Base-by-base conservation (phyloP, 2,329 filamentous ascomycete species). In the Zymoseptoria pseudotritici region DNA sequence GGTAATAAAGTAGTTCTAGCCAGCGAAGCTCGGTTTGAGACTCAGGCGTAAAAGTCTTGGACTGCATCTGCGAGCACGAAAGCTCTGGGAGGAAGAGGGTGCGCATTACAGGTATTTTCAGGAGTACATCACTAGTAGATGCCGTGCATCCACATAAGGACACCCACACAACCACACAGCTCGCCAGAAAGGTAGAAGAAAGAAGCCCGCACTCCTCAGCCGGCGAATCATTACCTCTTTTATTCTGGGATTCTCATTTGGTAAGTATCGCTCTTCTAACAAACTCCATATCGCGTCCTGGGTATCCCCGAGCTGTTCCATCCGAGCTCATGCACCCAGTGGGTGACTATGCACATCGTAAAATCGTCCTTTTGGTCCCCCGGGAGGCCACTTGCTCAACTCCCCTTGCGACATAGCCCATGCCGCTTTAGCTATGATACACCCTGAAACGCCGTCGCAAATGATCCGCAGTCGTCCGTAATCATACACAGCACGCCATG, bases 371-470 rank as follows among this genome's bases (percentile, higher is more conserved):
- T 46, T 46, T 29, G 50, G 60, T 62, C 61, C 56, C 67, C 63
- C 59, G 66, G 70, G 69, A 65, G 70, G 70, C 70, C 70, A 72
- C 70, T 70, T 70, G 68, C 63, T 72, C 66, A 66, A 71, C 70
- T 64, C 68, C 69, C 69, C 64, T 67, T 55, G 57, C 36, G 55
- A 63, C 64, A n/a, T 62, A 61, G 61, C 46, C 46, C 59, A 59
- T 65, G 65, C 62, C 58, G 36, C 5, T 46, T 46, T 2, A 62
- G 62, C 60, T 65, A 60, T 59, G 36, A 57, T 61, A 62, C 66
- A 58, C 61, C 64, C 57, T 54, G 49, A 56, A 63, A 57, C 62
- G 63, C 61, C 58, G 54, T 61, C 63, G 62, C 60, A 57, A 65
- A 65, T 62, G 61, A 61, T 46, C 58, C 59, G 55, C 59, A 58